Conservation (phyloP, 2,329 filamentous ascomycete genomes). For the Colletotrichum sp. region DNA sequence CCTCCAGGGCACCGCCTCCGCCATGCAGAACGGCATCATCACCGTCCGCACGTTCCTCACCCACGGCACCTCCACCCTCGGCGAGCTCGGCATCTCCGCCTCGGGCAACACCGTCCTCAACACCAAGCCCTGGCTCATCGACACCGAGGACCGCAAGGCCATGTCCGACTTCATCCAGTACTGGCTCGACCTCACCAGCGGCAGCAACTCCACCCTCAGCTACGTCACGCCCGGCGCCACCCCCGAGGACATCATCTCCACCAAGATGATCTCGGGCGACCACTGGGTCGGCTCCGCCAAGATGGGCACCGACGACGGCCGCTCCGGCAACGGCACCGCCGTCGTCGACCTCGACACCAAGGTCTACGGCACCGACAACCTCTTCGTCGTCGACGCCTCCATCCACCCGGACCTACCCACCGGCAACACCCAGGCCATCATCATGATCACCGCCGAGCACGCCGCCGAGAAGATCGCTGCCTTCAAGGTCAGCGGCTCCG, state of each 20-base stretch:
- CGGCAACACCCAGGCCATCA: constrained; percentile 23
- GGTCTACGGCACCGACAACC: constrained; percentile 65
- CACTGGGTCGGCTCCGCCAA: constrained; percentile 22
- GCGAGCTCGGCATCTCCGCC: constrained; percentile 26
- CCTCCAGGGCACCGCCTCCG: constrained; percentile 27
- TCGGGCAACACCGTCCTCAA: constrained; percentile 27
- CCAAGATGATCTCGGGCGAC: constrained; percentile 15
- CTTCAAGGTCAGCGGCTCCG: background rate
- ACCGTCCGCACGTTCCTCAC: constrained; percentile 27
- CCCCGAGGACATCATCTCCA: constrained; percentile 7
- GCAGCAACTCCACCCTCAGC: constrained; percentile 12
- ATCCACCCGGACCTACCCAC: constrained; percentile 57
- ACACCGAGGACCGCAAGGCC: constrained; percentile 25
- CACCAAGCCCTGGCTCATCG: constrained; percentile 25
- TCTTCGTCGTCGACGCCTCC: constrained; percentile 66
- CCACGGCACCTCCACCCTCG: constrained; percentile 27
- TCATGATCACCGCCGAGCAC: constrained; percentile 22
- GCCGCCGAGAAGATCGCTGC: constrained; percentile 21
- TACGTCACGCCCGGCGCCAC: constrained; percentile 15
- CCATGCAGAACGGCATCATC: constrained; percentile 19
- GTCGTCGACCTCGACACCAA: constrained; percentile 63
- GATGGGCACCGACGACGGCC: constrained; percentile 52
- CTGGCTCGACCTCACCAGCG: constrained; percentile 18
- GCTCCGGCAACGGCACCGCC: constrained; percentile 44
- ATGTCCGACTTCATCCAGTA: constrained; percentile 17